These are phyloP conservation scores for Steccherinum ochraceum DNA, from an alignment of 768 basidiomycete genomes.

Conservation along the genomic window DNA sequence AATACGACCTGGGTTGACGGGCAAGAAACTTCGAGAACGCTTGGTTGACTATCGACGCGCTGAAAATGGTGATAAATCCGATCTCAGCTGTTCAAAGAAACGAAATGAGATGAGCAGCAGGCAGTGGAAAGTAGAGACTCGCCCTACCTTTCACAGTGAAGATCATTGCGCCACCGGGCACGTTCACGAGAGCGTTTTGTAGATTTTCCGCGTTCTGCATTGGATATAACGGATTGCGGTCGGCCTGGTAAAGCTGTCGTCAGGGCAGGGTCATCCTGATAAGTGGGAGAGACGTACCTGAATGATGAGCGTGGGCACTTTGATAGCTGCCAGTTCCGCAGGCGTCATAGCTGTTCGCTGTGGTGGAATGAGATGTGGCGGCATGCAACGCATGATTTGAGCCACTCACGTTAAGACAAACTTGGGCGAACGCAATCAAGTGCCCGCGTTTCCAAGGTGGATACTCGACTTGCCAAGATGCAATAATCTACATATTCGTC, in stretches of 20 bases:
- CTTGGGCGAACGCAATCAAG: slow-evolving; percentile 45
- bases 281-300: slow-evolving; percentile 36
- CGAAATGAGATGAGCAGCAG: background rate
- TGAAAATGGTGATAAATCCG: slow-evolving; percentile 48
- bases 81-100: slow-evolving; percentile 17
- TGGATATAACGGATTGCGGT: slow-evolving; percentile 48
- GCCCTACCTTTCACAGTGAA: slow-evolving; percentile 61
- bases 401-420: slow-evolving; percentile 52
- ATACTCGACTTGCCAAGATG: slow-evolving; percentile 52
- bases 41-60: slow-evolving; percentile 57
- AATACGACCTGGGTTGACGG: slow-evolving; percentile 42
- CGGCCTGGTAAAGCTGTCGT: slow-evolving; percentile 39
- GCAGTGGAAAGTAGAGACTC: no score
- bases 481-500: slow-evolving; percentile 52
- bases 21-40: slow-evolving; percentile 57
- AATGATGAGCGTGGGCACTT: slow-evolving; percentile 59
- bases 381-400: no score
- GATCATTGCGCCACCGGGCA: slow-evolving; percentile 41
- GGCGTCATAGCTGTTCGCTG: slow-evolving; percentile 52
- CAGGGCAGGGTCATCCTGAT: background rate
- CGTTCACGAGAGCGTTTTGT: slow-evolving; percentile 42
- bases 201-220: slow-evolving; percentile 52
- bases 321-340: slow-evolving; percentile 45
- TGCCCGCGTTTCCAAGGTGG: slow-evolving; percentile 51
- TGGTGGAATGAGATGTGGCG: no score